Base-by-base conservation (phyloP, 176 grass and related monocot genomes). In the Musa troglodytarum region DNA sequence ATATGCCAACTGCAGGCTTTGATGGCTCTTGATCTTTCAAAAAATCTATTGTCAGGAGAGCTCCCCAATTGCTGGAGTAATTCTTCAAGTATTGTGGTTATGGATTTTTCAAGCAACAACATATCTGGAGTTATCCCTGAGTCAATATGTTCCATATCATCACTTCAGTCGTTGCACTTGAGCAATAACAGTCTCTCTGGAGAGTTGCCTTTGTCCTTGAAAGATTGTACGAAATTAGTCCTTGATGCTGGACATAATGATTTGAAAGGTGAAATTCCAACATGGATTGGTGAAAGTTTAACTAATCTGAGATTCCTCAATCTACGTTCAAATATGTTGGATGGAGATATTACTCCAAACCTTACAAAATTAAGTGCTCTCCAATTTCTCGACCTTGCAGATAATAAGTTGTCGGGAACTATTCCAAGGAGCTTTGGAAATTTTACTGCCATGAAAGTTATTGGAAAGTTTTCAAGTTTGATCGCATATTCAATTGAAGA, bases 301-400 rank as follows among this genome's bases (percentile, higher is more conserved):
- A 0, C 16, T 2, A 11, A 28, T 2, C 53, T 82, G 49, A 23
- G 17, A 50, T 25, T 55, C 58, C 10, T 82, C 2, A 2, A 3
- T 13, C 54, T 86, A 9, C 55, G 69, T 24, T 82, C 69, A 16
- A 86, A 82, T 63, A 74, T 59, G 21, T 76, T 87, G 11, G 54
- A 17, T 49, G 85, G 85, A 9, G 50, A 65, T 19, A 80, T 87
- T 79, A 66, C 55, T 63, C n/a, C 52, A 11, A n/a, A 81, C 10
- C 43, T 86, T 63, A 63, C 62, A 51, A 58, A 1, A 54, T 75
- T 86, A 54, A 6, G 21, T 8, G 1, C 1, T 50, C 72, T 82
- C 9, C 80, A 58, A 50, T 2, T 69, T 3, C 26, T 82, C 1
- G 52, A 82, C 9, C 25, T 82, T 11, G 63, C 63, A 10, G 10